Conservation (phyloP, 495 filamentous ascomycete genomes). For the Sporormia fimetaria region DNA sequence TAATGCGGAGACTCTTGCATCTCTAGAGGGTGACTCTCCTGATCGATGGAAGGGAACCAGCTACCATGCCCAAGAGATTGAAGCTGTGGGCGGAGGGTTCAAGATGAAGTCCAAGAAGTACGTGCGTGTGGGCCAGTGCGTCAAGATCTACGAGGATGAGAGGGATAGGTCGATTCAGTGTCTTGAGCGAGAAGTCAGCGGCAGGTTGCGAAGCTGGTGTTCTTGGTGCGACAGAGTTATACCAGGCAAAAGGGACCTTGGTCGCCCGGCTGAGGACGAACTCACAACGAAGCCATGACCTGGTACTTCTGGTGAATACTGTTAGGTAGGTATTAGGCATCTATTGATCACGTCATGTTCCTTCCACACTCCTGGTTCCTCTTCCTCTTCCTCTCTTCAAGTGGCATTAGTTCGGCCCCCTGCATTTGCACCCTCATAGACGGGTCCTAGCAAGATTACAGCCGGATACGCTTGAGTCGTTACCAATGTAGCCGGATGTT, state of each 20-base stretch:
- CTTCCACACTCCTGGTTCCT: no score
- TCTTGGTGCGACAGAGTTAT: conserved; percentile 56
- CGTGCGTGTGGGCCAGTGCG: conserved; percentile 66
- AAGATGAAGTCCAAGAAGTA: conserved; percentile 71
- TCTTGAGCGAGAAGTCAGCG: conserved; percentile 45
- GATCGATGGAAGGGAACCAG: conserved; percentile 42
- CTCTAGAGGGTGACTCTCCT: not conserved
- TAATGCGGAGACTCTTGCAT: conserved; percentile 7
- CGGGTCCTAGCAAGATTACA: no score
- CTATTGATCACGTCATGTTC: no score
- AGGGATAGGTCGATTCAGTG: conserved; percentile 42
- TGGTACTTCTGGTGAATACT: no score
- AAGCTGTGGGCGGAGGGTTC: conserved; percentile 72
- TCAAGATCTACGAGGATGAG: conserved; percentile 74
- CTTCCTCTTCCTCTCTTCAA: no score
- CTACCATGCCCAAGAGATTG: conserved; percentile 73
- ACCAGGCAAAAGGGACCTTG: conserved; percentile 37
- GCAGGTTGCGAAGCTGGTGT: conserved; percentile 51
- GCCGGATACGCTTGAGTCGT: no score
- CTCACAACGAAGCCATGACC: no score
- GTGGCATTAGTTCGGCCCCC: no score
- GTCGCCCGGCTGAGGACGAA: no score
- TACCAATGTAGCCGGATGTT: no score
- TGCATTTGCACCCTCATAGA: no score
- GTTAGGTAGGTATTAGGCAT: no score